Conservation (phyloP, 2,329 filamentous ascomycete genomes). For the Fusarium decemcellulare region DNA sequence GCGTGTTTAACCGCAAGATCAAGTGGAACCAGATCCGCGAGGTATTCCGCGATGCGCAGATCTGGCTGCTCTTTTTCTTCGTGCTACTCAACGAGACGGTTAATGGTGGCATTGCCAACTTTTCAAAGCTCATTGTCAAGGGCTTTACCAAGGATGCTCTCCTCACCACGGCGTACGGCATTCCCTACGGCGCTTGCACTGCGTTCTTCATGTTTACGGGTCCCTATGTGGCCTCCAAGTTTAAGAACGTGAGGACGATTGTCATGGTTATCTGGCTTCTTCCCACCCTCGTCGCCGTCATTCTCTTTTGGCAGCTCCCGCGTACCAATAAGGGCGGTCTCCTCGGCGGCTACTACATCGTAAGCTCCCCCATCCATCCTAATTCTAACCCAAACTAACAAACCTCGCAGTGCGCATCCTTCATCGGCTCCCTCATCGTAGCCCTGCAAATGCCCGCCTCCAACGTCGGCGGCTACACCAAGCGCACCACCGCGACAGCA, state of each 20-base stretch:
- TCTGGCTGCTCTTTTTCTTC: constrained; percentile 67
- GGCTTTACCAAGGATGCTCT: constrained; percentile 55
- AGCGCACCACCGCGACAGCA: constrained; percentile 61
- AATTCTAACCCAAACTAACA: background rate
- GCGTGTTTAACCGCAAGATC: constrained; percentile 64
- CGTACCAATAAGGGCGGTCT: constrained; percentile 60
- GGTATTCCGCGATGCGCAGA: constrained; percentile 63
- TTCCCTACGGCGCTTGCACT: constrained; percentile 68
- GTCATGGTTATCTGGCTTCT: constrained; percentile 67
- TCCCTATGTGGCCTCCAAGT: constrained; percentile 64
- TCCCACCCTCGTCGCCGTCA: constrained; percentile 65
- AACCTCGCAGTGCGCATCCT: constrained; percentile 53
- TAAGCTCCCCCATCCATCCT: constrained; percentile 10
- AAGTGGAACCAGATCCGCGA: constrained; percentile 65
- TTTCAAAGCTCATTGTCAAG: constrained; percentile 69
- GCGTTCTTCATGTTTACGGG: constrained; percentile 67
- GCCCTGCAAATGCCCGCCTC: constrained; percentile 67
- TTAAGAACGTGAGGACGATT: constrained; percentile 64
- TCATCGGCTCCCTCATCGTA: constrained; percentile 67
- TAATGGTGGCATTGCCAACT: constrained; percentile 69
- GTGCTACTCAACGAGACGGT: constrained; percentile 69
- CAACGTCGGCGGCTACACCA: constrained; percentile 65
- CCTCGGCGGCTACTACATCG: constrained; percentile 67
- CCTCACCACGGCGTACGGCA: constrained; percentile 65
- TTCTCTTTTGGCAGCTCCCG: constrained; percentile 65